Base-by-base conservation (phyloP, 352 stramenopile genomes). In the Globisporangium solare region DNA sequence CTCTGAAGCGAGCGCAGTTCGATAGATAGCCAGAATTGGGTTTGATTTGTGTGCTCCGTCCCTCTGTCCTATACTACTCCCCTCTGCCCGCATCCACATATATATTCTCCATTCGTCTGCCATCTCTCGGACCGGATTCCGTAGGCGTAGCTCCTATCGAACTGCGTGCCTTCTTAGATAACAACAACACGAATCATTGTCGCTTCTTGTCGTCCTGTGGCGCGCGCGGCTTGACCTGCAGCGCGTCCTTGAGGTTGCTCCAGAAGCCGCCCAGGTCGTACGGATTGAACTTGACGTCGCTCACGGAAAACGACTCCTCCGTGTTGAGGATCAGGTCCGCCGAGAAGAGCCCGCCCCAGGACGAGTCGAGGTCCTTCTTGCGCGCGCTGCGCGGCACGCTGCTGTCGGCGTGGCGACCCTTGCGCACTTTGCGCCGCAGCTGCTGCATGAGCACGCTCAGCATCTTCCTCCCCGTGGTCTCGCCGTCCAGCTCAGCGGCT, bases 271-370 rank as follows among this genome's bases (percentile, higher is more conserved):
- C 61, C 15, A 77, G 66, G 42, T 91, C 72, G 69, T 94, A 94
- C 46, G 83, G 83, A 47, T 94, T 94, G 58, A 65, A 88, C 41
- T 89, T 70, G 18, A 94, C 80, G 40, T 91, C 81, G n/a, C 76
- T 76, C 32, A 69, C 66, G 0, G 83, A 87, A 60, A 86, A 90
- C 17, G 60, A 67, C 53, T 86, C 68, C 51, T 89, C 80, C 0
- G 74, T 88, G 67, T 91, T 89, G 53, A 89, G 70, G 56, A 91
- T 88, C 17, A 66, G 64, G 43, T 93, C 81, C 0, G 79, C 66
- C 2, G 76, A 78, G 58, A 89, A 90, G 31, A 90, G 58, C 3
- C 81, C 83, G 18, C 83, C 83, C 83, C 83, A 94, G 1, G 83
- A 86, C 31, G 79, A 46, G 51, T 94, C 83, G 42, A 94, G 54